A percentile compares a stretch with the other conserved stretches of the same genome.
These are phyloP conservation scores for Aureobasidium sp. DNA, from an alignment of 2,329 filamentous ascomycete species.

Conservation along the genomic window DNA sequence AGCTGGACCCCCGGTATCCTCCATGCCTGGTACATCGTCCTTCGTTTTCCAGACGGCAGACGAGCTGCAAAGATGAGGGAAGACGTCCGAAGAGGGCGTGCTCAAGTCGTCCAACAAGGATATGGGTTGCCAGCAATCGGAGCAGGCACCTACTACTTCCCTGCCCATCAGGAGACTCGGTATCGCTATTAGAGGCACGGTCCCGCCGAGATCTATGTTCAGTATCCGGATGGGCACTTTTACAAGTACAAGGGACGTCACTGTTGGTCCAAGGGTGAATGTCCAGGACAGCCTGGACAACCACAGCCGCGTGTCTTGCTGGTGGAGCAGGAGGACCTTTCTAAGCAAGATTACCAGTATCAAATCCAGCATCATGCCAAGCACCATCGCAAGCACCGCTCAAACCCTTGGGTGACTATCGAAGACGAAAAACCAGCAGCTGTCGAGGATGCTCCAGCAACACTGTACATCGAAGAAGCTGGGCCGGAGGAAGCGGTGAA, in stretches of 20 bases:
- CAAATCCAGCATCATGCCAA: neutral
- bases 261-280: neutral
- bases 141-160: neutral
- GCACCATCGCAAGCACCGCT: neutral
- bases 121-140: neutral
- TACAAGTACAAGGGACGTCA: neutral
- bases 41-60: slow-evolving; percentile 10
- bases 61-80: neutral
- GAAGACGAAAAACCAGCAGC: neutral
- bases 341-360: neutral
- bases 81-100: neutral
- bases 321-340: neutral
- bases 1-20: slow-evolving; percentile 13
- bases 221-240: neutral
- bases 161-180: neutral
- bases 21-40: slow-evolving; percentile 15
- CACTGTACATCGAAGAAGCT: neutral
- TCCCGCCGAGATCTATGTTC: neutral
- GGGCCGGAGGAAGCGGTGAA: neutral
- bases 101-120: neutral
- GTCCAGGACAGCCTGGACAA: neutral
- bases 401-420: neutral
- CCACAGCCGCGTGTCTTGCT: neutral
- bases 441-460: neutral
- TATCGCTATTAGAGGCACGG: neutral